These are phyloP conservation scores for Amauroascus verrucosus DNA, from an alignment of 2,329 filamentous ascomycete species.

Conservation along the genomic window DNA sequence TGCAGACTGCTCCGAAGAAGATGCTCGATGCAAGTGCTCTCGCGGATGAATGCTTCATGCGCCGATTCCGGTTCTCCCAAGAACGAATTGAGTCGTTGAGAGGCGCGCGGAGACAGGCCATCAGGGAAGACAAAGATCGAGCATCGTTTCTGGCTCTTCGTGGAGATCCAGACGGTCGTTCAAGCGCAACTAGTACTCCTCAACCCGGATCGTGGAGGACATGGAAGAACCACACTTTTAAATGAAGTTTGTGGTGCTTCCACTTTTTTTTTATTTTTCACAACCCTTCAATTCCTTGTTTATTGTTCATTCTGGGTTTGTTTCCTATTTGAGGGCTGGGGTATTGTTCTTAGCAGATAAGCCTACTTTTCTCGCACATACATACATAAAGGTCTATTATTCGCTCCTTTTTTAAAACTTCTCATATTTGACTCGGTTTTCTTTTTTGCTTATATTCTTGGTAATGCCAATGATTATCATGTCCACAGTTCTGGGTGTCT, in stretches of 20 bases:
- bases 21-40: slow-evolving; percentile 73
- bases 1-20: slow-evolving; percentile 72
- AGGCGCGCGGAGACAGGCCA: slow-evolving; percentile 51
- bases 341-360: background rate
- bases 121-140: slow-evolving; percentile 34
- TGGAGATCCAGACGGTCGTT: slow-evolving; percentile 6
- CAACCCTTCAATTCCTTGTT: background rate
- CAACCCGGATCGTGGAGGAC: slow-evolving; percentile 15
- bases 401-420: background rate
- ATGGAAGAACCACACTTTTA: slow-evolving; percentile 19
- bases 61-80: slow-evolving; percentile 71
- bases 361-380: background rate
- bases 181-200: slow-evolving; percentile 9
- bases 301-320: background rate
- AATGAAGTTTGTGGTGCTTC: slow-evolving; percentile 14
- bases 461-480: slow-evolving; percentile 3
- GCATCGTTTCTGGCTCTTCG: slow-evolving; percentile 26
- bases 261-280: background rate
- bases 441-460: background rate
- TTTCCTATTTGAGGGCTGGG: background rate
- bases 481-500: background rate
- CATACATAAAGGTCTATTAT: background rate
- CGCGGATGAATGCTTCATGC: slow-evolving; percentile 72
- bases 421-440: background rate
- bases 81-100: slow-evolving; percentile 68